Base-by-base conservation (phyloP, 2,329 filamentous ascomycete species). In the Sclerotinia minor region DNA sequence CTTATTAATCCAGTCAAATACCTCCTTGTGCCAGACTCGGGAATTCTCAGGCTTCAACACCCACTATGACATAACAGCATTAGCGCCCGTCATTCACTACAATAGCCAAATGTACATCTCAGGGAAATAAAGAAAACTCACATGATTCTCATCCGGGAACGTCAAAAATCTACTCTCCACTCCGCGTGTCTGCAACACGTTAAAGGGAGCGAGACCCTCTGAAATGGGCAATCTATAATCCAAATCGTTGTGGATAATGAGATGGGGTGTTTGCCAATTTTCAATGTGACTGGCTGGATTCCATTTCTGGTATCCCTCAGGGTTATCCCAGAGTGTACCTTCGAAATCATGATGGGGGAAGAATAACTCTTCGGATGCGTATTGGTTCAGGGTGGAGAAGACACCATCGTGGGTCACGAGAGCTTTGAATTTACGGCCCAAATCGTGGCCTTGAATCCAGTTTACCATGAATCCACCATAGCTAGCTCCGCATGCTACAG, bases 41-140 rank as follows among this genome's bases (percentile, higher is more conserved):
- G 89, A 91, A 78, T 98, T 98, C 79, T 97, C 94, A 0, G 90
- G 92, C 77, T 97, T 96, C 65, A 97, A 76, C 5, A 97, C 93
- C 92, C 92, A 89, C 85, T 88, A 35, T n/a, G 15, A 45, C 13
- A 49, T 32, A 49, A 55, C 38, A 49, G 58, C 49, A 69, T 70
- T 55, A 69, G 69, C 29, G 38, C 26, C 6, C 29, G 38, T 26
- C 6, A 49, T 54, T 29, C 41, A 13, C 9, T 29, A 13, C 7
- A 35, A 26, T 9, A 26, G 38, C 1, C 45, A n/a, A 19, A 15
- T 2, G 45, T 7, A 15, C 4, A 45, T 13, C 19, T 32, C 21
- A 66, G 55, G n/a, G n/a, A 54, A n/a, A n/a, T 13, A 24, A n/a
- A 35, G 21, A 70, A 52, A 52, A 72, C 73, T 74, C 29, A 75